These are phyloP conservation scores for Cucumis hystrix DNA, from an alignment of 306 rosid species.

Conservation along the genomic window DNA sequence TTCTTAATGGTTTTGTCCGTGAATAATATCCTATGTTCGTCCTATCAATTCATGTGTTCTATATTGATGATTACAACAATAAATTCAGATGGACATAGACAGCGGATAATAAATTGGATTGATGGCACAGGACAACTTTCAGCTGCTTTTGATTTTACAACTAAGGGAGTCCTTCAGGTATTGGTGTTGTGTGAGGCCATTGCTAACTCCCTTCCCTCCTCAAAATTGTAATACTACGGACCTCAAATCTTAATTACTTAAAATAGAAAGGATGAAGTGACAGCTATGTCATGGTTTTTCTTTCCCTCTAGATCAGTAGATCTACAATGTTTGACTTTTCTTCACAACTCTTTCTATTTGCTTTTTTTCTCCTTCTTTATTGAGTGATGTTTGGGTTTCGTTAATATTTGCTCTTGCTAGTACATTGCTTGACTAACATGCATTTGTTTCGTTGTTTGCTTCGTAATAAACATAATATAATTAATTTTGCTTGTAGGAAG, in stretches of 20 bases:
- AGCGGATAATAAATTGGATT: constrained; percentile 67
- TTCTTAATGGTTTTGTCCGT: not conserved
- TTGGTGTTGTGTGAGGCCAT: not conserved
- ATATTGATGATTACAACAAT: not conserved
- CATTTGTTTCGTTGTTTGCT: not conserved
- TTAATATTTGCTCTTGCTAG: not conserved
- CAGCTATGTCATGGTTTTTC: not conserved
- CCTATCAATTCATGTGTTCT: not conserved
- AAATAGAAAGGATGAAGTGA: not conserved
- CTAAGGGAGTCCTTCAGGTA: constrained; percentile 98
- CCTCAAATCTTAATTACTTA: not conserved
- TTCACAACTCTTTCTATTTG: not conserved
- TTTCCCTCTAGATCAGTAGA: not conserved
- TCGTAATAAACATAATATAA: not conserved
- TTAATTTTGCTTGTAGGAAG: constrained; percentile 43
- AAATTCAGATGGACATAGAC: constrained; percentile 73
- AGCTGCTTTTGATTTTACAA: constrained; percentile 88
- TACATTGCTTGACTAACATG: not conserved
- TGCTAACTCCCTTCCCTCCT: not conserved
- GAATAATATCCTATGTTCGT: not conserved
- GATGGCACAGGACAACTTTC: constrained; percentile 75
- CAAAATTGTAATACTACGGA: not conserved
- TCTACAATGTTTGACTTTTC: not conserved
- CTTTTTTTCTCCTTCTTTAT: not conserved
- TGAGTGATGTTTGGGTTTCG: not conserved